phyloP scores from a whole-genome alignment of 306 rosid species.

The Sicyos edulis region DNA sequence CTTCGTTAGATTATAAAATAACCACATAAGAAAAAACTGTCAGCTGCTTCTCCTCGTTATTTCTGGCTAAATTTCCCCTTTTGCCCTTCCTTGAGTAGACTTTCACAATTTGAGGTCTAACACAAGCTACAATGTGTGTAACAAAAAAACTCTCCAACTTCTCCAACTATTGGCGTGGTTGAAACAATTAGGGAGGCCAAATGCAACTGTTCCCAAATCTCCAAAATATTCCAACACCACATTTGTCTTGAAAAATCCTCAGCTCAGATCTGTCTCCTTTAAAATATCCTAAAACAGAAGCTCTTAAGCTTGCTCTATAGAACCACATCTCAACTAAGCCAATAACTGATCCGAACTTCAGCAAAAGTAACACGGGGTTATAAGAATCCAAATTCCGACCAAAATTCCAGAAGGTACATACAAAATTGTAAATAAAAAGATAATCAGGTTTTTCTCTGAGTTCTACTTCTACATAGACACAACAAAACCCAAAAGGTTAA shows the following conservation, averaged over 20 bases:
- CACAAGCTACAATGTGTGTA: background rate
- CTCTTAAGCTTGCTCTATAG: background rate
- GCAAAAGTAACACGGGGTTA: background rate
- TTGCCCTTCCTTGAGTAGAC: background rate
- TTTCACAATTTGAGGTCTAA: background rate
- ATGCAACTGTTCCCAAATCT: background rate
- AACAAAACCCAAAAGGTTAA: background rate
- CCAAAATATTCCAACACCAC: background rate
- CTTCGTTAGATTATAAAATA: background rate
- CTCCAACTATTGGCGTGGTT: background rate
- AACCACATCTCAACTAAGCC: background rate
- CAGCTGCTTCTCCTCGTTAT: background rate
- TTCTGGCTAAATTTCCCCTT: background rate
- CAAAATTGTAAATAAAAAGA: background rate
- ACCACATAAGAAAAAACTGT: background rate
- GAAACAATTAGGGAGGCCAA: conserved; percentile 6
- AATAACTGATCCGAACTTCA: background rate
- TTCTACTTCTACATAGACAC: conserved; percentile 5
- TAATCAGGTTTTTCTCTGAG: background rate
- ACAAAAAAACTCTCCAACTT: background rate
- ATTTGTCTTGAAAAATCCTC: background rate
- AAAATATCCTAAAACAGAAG: background rate
- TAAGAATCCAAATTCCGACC: background rate
- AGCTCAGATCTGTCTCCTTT: background rate
- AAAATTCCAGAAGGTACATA: background rate